A percentile compares a stretch with the other conserved stretches of the same genome.
phyloP scores from a whole-genome alignment of 2,329 filamentous ascomycete genomes.

The Podosphaera fusca region DNA sequence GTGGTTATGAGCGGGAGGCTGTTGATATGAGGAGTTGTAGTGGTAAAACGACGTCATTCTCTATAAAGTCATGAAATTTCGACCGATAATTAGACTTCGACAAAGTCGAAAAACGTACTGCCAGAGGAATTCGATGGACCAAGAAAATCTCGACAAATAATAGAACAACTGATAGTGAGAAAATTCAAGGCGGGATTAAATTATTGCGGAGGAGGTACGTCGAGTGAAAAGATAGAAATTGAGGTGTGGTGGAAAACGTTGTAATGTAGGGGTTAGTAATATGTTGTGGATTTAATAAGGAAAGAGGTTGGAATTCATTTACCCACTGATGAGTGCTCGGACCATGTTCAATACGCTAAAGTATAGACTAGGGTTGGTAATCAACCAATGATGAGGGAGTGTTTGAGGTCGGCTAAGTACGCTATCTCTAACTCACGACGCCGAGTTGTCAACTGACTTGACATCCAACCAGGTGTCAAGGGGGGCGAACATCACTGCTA shows the following conservation, averaged over 20 bases:
- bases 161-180: background rate
- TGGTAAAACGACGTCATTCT: constrained; percentile 38
- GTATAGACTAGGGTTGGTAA: background rate
- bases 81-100: background rate
- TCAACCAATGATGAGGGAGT: background rate
- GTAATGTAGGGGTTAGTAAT: background rate
- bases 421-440: background rate
- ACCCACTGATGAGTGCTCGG: background rate
- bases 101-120: background rate
- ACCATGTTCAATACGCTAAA: background rate
- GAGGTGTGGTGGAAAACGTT: background rate
- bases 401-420: background rate
- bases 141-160: background rate
- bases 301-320: background rate
- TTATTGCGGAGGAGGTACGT: background rate
- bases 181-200: background rate
- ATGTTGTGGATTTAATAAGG: background rate
- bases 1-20: constrained; percentile 27
- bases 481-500: background rate
- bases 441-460: background rate
- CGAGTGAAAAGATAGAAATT: background rate
- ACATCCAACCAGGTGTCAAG: background rate
- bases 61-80: constrained; percentile 3
- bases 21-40: constrained; percentile 31
- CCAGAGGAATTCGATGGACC: background rate